These are phyloP conservation scores for Grosmannia clavigera DNA, from an alignment of 2,329 filamentous ascomycete genomes.

Conservation along the genomic window DNA sequence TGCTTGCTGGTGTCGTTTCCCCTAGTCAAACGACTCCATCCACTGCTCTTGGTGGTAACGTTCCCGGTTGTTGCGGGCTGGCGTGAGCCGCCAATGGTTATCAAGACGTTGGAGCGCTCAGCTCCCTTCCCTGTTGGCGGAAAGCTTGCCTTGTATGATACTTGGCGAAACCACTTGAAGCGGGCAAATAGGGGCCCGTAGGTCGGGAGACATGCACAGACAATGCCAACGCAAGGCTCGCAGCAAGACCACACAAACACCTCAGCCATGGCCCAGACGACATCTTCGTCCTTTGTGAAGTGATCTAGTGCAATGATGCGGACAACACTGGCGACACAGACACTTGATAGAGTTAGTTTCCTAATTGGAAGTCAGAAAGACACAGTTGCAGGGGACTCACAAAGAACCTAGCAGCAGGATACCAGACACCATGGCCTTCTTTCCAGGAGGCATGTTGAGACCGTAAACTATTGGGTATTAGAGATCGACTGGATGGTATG, in stretches of 20 bases:
- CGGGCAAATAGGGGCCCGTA: background rate
- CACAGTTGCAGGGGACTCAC: background rate
- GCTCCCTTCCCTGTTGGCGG: background rate
- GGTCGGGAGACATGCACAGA: background rate
- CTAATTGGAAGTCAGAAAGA: background rate
- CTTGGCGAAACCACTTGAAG: background rate
- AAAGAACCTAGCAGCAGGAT: background rate
- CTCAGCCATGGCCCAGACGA: slow-evolving; percentile 2
- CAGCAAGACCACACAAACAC: slow-evolving; percentile 2
- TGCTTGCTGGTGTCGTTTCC: too few species aligned
- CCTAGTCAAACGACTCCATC: background rate
- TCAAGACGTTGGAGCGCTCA: background rate
- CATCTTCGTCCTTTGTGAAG: background rate
- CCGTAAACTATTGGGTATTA: background rate
- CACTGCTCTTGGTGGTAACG: background rate
- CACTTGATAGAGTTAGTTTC: background rate
- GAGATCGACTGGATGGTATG: background rate
- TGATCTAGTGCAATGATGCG: background rate
- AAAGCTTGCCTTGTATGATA: background rate
- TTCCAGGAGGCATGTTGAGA: background rate
- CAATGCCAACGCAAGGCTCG: background rate
- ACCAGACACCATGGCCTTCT: background rate
- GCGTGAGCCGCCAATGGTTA: background rate
- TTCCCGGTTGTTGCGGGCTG: background rate
- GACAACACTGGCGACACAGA: background rate